phyloP scores from a whole-genome alignment of 768 basidiomycete genomes.

The Kwoniella shandongensis region DNA sequence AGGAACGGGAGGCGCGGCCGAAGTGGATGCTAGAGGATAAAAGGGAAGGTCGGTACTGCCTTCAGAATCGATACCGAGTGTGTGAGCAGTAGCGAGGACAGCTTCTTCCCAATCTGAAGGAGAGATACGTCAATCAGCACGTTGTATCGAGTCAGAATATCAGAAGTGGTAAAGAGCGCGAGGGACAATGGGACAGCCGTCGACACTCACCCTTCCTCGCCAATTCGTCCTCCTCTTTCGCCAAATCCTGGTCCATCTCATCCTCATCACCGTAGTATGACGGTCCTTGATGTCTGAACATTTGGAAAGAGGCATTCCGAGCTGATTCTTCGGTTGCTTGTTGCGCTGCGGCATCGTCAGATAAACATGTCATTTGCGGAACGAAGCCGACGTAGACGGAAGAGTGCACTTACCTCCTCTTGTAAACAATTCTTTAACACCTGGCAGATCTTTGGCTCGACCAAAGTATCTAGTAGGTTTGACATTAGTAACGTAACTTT shows the following conservation, averaged over 20 bases:
- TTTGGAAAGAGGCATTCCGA: conserved; percentile 72
- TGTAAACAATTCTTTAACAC: conserved; percentile 91
- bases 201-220: conserved; percentile 61
- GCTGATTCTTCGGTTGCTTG: conserved; percentile 88
- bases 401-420: conserved; percentile 65
- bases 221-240: conserved; percentile 68
- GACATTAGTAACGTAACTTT: too few relatives aligned
- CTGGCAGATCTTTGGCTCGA: conserved; percentile 90
- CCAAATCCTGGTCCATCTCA: conserved; percentile 67
- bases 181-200: not conserved
- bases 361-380: too few relatives aligned
- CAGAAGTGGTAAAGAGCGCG: conserved; percentile 56
- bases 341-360: conserved; percentile 26
- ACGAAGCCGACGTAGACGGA: too few relatives aligned
- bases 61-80: conserved; percentile 20
- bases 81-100: conserved; percentile 20
- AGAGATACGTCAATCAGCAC: too few relatives aligned
- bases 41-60: conserved; percentile 23
- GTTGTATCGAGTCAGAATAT: conserved; percentile 55
- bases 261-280: conserved; percentile 90
- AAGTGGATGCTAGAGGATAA: conserved; percentile 45
- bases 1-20: conserved; percentile 34
- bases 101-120: conserved; percentile 37
- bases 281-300: conserved; percentile 82
- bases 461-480: conserved; percentile 98